Base-by-base conservation (phyloP, 768 basidiomycete species). In the Leccinellum luteum region DNA sequence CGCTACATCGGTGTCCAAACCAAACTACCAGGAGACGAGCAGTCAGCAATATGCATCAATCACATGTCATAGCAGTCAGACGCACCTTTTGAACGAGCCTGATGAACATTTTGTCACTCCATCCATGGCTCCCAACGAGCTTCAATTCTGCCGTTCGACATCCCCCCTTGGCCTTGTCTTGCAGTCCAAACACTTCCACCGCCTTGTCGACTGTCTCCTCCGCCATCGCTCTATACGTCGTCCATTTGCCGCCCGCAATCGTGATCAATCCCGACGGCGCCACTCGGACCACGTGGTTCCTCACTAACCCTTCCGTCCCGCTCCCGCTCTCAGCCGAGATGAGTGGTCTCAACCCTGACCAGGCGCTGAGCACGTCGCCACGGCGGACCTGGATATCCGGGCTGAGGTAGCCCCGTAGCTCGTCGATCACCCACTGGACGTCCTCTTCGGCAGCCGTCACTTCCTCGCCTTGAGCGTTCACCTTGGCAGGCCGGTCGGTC, bases 181-280 rank as follows among this genome's bases (percentile, higher is more conserved):
- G 75, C 55, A 98, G 76, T 28, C 76, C 79, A 76, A 91, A 97
- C 41, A 82, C 82, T 71, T 89, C 82, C 58, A 98, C 80, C 12
- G 96, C 95, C 58, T 80, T 78, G 72, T 98, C 90, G 47, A 98
- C 88, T 0, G 94, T 90, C 77, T 98, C 96, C 76, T 94, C 82
- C 23, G 96, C 94, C 96, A 98, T 97, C 31, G 86, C 87, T 50
- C 91, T 79, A 76, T 98, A 99, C 49, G 96, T 98, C 58, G 96
- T 99, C 96, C 96, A 99, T 74, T 99, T 99, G 5, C 96, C 96
- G 17, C 96, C 96, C 3, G 92, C 94, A 65, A 98, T 94, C 28
- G 95, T 98, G 59, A 99, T 74, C 64, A 99, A 76, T 17, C 94
- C 94, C 60, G 85, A 85, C 48, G 82, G 81, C 43, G 82, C 85